Base-by-base conservation (phyloP, 192 early-diverging fungal genomes). In the Cladochytrium replicatum region DNA sequence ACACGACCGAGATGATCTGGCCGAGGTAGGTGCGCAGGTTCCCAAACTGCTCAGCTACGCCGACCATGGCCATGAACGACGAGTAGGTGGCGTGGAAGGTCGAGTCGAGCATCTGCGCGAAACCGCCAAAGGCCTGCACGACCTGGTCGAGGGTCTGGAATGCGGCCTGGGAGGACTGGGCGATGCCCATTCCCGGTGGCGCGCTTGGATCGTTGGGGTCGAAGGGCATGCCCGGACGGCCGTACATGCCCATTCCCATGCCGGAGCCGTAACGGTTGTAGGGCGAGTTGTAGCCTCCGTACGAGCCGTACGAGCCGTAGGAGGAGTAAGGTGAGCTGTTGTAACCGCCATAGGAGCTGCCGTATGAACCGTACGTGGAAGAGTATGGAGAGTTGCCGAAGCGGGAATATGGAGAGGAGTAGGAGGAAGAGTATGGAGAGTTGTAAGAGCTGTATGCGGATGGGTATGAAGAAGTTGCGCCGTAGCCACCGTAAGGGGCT, bases 41-140 rank as follows among this genome's bases (percentile, higher is more conserved):
- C n/a, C 91, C 88, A 52, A 99, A 87, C 64, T 99, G 95, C 51
- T 99, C 95, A 32, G 88, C 90, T n/a, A 99, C 90, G 28, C 91
- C 95, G 13, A 97, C 81, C 78, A 97, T 92, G 11, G 91, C 88
- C 87, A 93, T 74, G 28, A 74, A 74, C 6, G 75, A 84, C 6
- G 86, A 87, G 59, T 93, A 87, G 0, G 95, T 99, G 15, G 95
- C 91, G 72, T 91, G 85, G 60, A 91, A 96, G 4, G 95, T 99
- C 1, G 88, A 91, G 48, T 96, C 95, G 27, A 99, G 81, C 95
- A 99, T 96, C 43, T 90, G 89, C 6, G 91, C 81, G 71, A 99
- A 95, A 9, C 93, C 93, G 28, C 86, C 91, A 78, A 99, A 99
- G 0, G 91, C 87, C 30, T 89, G 87, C 8, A 99, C 93, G 31